Percentiles rank a stretch among this genome's conserved stretches.
phyloP scores from a whole-genome alignment of 1,284 basidiomycete species.

The Cystobasidium sp. region DNA sequence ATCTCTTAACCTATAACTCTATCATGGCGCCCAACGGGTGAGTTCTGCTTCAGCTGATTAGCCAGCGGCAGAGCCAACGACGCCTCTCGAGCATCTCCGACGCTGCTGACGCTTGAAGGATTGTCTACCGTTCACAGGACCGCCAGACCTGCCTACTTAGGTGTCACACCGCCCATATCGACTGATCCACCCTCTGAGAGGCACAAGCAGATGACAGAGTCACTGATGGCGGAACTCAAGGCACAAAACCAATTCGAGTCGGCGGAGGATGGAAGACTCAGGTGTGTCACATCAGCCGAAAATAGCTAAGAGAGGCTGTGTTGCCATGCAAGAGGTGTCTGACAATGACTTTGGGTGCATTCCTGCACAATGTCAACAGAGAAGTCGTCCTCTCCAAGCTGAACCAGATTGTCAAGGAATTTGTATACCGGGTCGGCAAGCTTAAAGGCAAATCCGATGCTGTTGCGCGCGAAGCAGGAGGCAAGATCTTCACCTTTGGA shows the following conservation, averaged over 20 bases:
- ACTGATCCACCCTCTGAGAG: constrained; percentile 63
- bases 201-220: constrained; percentile 66
- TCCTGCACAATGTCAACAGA: constrained; percentile 60
- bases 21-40: constrained; percentile 20
- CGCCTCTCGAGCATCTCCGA: background rate
- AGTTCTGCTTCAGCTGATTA: background rate
- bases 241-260: constrained; percentile 86
- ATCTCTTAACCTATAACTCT: background rate
- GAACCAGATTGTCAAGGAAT: constrained; percentile 87
- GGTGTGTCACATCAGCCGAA: constrained; percentile 62
- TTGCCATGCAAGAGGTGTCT: too few relatives aligned
- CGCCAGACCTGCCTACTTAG: constrained; percentile 50
- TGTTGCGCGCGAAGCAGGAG: constrained; percentile 83
- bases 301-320: too few relatives aligned
- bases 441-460: constrained; percentile 65
- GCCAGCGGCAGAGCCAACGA: background rate
- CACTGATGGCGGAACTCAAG: constrained; percentile 85
- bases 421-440: constrained; percentile 83
- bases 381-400: constrained; percentile 91
- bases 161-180: constrained; percentile 85
- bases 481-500: constrained; percentile 98
- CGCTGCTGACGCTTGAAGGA: background rate
- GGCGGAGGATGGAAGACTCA: constrained; percentile 82
- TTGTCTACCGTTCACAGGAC: constrained; percentile 23
- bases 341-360: background rate